phyloP scores from a whole-genome alignment of 1,284 basidiomycete species.

The Papiliotrema nemorosa region DNA sequence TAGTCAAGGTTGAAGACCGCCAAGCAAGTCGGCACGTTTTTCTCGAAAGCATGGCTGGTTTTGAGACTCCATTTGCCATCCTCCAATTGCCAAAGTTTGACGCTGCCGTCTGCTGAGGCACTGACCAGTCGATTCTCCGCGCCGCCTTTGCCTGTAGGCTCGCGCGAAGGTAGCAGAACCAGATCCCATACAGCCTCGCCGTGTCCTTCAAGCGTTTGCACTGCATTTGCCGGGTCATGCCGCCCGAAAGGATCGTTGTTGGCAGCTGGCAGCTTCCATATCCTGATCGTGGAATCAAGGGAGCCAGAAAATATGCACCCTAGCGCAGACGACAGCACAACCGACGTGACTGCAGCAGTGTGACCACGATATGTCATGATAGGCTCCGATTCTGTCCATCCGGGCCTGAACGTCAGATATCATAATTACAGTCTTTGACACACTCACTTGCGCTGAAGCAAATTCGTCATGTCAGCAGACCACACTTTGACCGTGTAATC shows the following conservation, averaged over 20 bases:
- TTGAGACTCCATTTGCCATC: background rate
- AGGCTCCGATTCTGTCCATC: slow-evolving; percentile 76
- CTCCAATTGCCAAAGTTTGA: slow-evolving; percentile 19
- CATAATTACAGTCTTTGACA: background rate
- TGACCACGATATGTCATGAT: slow-evolving; percentile 90
- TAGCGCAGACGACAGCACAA: slow-evolving; percentile 75
- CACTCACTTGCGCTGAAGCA: slow-evolving; percentile 35
- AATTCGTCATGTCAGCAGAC: slow-evolving; percentile 46
- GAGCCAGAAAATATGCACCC: slow-evolving; percentile 84
- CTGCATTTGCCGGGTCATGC: slow-evolving; percentile 71
- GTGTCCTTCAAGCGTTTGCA: slow-evolving; percentile 82
- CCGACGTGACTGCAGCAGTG: slow-evolving; percentile 82
- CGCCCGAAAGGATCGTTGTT: slow-evolving; percentile 76
- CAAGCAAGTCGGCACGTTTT: slow-evolving; percentile 66
- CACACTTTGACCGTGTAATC: slow-evolving; percentile 96
- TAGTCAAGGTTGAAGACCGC: slow-evolving; percentile 50
- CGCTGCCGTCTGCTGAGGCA: slow-evolving; percentile 15
- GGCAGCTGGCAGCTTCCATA: slow-evolving; percentile 75
- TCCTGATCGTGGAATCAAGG: slow-evolving; percentile 81
- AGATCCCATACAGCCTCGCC: slow-evolving; percentile 96
- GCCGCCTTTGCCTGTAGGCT: slow-evolving; percentile 1
- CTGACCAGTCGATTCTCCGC: slow-evolving; percentile 1
- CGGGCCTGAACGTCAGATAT: slow-evolving; percentile 46
- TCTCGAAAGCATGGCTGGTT: slow-evolving; percentile 14
- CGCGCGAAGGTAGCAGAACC: slow-evolving; percentile 52